These are phyloP conservation scores for Zygnema circumcarinatum DNA, from an alignment of 139 green algal species.

Conservation along the genomic window DNA sequence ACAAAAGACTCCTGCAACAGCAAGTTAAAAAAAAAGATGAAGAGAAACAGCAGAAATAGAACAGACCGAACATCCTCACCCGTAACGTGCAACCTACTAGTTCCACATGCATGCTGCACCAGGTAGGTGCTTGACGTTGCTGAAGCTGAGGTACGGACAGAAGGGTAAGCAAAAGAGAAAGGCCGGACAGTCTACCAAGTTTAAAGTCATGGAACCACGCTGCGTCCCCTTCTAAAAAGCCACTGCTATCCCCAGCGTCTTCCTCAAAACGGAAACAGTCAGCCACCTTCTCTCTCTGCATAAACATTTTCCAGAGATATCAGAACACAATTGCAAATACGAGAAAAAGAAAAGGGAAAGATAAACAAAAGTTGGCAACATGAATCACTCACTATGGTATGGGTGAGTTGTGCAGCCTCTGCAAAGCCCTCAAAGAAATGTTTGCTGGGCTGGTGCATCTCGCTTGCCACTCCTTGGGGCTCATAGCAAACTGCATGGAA, in stretches of 20 bases:
- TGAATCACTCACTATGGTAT: neutral
- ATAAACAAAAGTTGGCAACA: too few species aligned
- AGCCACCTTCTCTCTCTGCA: neutral
- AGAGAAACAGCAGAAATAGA: neutral
- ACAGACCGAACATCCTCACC: too few species aligned
- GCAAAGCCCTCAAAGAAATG: neutral
- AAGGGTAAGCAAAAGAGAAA: neutral
- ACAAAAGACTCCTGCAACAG: neutral
- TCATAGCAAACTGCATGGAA: slow-evolving; percentile 35
- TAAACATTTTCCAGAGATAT: too few species aligned
- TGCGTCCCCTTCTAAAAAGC: neutral
- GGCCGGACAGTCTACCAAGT: neutral
- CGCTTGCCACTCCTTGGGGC: neutral
- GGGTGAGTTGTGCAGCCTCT: neutral
- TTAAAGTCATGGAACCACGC: neutral
- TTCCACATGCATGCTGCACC: too few species aligned
- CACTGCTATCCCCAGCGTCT: neutral
- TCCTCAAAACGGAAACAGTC: neutral
- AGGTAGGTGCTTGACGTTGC: too few species aligned
- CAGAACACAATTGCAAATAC: too few species aligned
- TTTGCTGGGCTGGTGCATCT: neutral
- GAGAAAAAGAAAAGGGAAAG: too few species aligned
- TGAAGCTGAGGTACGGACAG: too few species aligned
- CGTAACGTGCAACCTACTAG: too few species aligned
- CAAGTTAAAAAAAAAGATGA: neutral